phyloP scores from a whole-genome alignment of 495 filamentous ascomycete genomes.

The Cercophora samala region DNA sequence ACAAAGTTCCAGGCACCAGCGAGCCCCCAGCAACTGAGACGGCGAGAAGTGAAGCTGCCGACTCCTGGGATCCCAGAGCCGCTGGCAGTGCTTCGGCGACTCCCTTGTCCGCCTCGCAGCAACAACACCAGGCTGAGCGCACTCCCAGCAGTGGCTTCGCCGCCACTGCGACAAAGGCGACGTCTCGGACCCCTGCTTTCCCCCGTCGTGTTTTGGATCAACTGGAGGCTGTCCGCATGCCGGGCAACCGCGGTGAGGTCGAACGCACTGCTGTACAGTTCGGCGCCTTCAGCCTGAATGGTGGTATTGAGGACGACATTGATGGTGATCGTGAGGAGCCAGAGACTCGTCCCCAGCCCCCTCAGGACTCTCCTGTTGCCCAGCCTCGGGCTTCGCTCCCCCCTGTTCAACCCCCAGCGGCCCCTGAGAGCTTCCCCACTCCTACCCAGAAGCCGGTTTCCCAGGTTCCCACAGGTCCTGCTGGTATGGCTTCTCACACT shows the following conservation, averaged over 20 bases:
- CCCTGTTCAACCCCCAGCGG: slow-evolving; percentile 58
- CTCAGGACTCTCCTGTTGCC: slow-evolving; percentile 89
- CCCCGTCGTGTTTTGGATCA: slow-evolving; percentile 86
- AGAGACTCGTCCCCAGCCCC: slow-evolving; percentile 91
- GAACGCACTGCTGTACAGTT: slow-evolving; percentile 95
- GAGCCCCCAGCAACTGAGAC: slow-evolving; percentile 72
- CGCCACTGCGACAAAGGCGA: slow-evolving; percentile 70
- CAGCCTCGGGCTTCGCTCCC: slow-evolving; percentile 86
- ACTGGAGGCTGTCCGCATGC: slow-evolving; percentile 97
- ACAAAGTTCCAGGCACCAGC: slow-evolving; percentile 79
- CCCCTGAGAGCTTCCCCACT: slow-evolving; percentile 58
- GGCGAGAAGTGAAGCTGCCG: slow-evolving; percentile 84
- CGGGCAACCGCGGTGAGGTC: slow-evolving; percentile 86
- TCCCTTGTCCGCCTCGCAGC: slow-evolving; percentile 54
- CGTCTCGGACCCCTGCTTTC: slow-evolving; percentile 66
- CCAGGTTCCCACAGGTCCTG: slow-evolving; percentile 48
- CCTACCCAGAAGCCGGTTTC: slow-evolving; percentile 66
- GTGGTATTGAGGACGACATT: slow-evolving; percentile 70
- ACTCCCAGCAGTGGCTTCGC: slow-evolving; percentile 64
- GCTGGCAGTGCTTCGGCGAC: slow-evolving; percentile 49
- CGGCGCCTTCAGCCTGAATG: slow-evolving; percentile 89
- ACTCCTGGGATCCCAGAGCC: slow-evolving; percentile 69
- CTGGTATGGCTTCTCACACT: slow-evolving; percentile 35
- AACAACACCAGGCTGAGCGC: slow-evolving; percentile 54
- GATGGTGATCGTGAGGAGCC: slow-evolving; percentile 93